phyloP scores from a whole-genome alignment of 2,329 filamentous ascomycete species.

The Podosphaera leucotricha region DNA sequence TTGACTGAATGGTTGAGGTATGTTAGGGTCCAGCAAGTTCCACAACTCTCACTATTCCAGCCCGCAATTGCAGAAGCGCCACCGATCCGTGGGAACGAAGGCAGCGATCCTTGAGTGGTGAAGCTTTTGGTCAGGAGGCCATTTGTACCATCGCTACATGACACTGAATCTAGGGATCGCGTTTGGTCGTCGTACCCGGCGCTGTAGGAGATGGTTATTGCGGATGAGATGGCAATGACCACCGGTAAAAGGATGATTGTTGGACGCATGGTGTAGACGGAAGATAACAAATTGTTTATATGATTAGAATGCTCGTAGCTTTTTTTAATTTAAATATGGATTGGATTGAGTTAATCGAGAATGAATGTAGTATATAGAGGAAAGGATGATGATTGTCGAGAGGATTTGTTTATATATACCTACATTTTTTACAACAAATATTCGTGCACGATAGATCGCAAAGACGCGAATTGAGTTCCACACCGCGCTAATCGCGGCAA shows the following conservation, averaged over 20 bases:
- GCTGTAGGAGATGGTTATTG: constrained; percentile 42
- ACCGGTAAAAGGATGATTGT: constrained; percentile 2
- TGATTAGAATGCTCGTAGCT: constrained; percentile 12
- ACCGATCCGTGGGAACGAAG: constrained; percentile 30
- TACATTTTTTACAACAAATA: too few relatives aligned
- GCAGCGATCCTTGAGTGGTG: constrained; percentile 27
- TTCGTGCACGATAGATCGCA: too few relatives aligned
- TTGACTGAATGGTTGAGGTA: constrained; percentile 28
- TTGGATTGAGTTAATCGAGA: not conserved
- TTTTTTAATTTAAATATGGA: too few relatives aligned
- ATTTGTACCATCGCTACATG: constrained; percentile 45
- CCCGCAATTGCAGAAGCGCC: constrained; percentile 26
- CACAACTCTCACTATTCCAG: constrained; percentile 32
- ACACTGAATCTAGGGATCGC: constrained; percentile 30
- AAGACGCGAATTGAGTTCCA: too few relatives aligned
- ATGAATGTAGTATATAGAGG: too few relatives aligned
- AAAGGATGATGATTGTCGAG: too few relatives aligned
- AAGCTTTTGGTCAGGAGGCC: constrained; percentile 34
- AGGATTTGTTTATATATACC: too few relatives aligned
- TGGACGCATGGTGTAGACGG: constrained; percentile 18
- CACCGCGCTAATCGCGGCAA: too few relatives aligned
- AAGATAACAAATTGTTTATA: constrained; percentile 22
- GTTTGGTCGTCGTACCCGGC: constrained; percentile 38
- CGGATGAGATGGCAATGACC: constrained; percentile 6
- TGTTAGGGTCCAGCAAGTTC: constrained; percentile 31